Evolutionary conservation across 495 filamentous ascomycete genomes (phyloP), one percentile per base, ranked within the genome.

Genomic region (Talaromyces thailandensis): DNA sequence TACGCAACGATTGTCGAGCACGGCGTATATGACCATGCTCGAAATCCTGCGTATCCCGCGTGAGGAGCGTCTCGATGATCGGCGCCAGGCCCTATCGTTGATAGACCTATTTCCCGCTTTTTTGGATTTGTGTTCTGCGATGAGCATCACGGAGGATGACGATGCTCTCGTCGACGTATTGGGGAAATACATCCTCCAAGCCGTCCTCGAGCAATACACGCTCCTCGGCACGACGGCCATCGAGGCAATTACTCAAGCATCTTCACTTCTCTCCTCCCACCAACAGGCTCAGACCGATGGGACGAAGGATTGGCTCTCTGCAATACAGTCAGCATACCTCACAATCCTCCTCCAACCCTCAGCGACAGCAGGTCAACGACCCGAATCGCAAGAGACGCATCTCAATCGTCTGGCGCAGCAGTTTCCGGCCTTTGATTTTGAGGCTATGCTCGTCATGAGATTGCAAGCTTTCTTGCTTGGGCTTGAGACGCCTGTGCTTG

Each of bases 141-240:
- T 75, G 21, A 16, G 26, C 12, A 28, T 25, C 14, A 14, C 26
- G 4, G 26, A 6, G 11, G 24, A 55, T 16, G 51, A 55, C 4
- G 51, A 55, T 12, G 14, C n/a, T 55, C 12, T 55, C 4, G 6
- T 28, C 16, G 70, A 77, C 11, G 65, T 82, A 7, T 74, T 76
- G 1, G 75, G 70, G 0, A 73, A 76, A 24, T 81, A 80, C 63
- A 78, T 84, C 69, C 64, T 79, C 11, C 81, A 85, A 56, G 79
- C 82, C 6, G 70, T 68, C 4, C 43, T 81, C 6, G 82, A 85
- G 65, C 78, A 80, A 61, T 76, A 76, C 48, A 66, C 74, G 14
- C 64, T 75, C 26, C 71, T 67, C 28, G 72, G 68, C 11, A 62
- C 60, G 6, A 56, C 51, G 35, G 66, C 68, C 12, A 50, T 64